Base-by-base conservation (phyloP, 1,139 yeast species). In the Pichia kudriavzevii region DNA sequence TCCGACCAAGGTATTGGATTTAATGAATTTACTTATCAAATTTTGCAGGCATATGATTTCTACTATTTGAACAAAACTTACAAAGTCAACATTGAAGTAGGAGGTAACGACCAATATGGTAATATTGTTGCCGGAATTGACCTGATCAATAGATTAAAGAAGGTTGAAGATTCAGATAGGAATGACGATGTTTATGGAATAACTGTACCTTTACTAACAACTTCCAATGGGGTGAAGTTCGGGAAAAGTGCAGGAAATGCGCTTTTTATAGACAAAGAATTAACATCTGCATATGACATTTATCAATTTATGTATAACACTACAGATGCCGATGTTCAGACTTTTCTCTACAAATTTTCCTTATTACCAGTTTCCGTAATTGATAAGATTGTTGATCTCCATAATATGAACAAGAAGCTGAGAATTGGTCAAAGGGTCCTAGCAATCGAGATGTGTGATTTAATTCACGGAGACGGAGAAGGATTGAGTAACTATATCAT, bases 31-130 rank as follows among this genome's bases (percentile, higher is more conserved):
- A 72, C 95, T 1, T 91, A 91, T 57, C 99, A 91, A 55, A 66
- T 91, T 14, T 61, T 91, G 33, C 99, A 91, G 56, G 97, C 96
- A 0, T 91, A 75, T 56, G 99, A 91, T 55, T 93, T 87, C 53
- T 87, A 82, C 72, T 87, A 88, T 52, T 63, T 93, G 45, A 76
- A 75, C 60, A 67, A 68, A 30, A 56, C 69, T 12, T 63, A 73
- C 26, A 61, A 65, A 3, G 93, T 91, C 28, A 66, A 69, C 32
- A 59, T 87, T 23, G 96, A 91, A 60, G 75, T 93, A 18, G 99
- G 99, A 12, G 99, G 99, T 7, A 87, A 82, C 53, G 98, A 91
- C 55, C 99, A 91, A 59, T 91, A 96, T 91, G 99, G 99, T 1
- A 91, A 91, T 51, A 93, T 93, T 43, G 85, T 94, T 5, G 97